These are phyloP conservation scores for Quercus bicolor DNA, from an alignment of 306 rosid genomes.

Conservation along the genomic window DNA sequence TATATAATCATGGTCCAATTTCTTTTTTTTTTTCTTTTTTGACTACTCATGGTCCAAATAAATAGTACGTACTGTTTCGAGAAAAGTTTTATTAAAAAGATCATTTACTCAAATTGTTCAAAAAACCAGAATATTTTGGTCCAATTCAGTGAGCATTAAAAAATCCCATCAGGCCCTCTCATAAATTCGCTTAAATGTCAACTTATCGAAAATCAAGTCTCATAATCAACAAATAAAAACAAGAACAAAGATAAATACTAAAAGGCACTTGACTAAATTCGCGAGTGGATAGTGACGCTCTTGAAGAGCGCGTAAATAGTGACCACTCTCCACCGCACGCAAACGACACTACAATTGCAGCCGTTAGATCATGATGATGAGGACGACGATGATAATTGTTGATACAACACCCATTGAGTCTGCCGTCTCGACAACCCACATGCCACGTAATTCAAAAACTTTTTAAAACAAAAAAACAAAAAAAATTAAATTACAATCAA, in stretches of 20 bases:
- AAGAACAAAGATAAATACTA: no score
- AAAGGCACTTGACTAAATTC: not conserved
- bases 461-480: not conserved
- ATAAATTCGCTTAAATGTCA: not conserved
- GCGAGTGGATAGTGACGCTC: not conserved
- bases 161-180: not conserved
- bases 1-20: no score
- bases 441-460: conserved; percentile 59
- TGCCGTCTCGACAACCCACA: conserved; percentile 41
- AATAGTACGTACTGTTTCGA: no score
- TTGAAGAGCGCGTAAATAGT: not conserved
- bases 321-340: conserved; percentile 15
- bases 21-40: no score
- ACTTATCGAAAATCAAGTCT: not conserved
- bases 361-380: conserved; percentile 36
- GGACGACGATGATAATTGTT: not conserved
- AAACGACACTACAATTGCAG: conserved; percentile 18
- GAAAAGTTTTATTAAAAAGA: no score
- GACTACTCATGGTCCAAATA: no score
- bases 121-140: no score
- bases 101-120: no score
- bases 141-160: not conserved
- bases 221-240: no score
- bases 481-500: conserved; percentile 28
- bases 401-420: not conserved